Evolutionary conservation across 2,329 filamentous ascomycete species (phyloP), one percentile per base, ranked within the genome.

Genomic region (Penicillium sp.): DNA sequence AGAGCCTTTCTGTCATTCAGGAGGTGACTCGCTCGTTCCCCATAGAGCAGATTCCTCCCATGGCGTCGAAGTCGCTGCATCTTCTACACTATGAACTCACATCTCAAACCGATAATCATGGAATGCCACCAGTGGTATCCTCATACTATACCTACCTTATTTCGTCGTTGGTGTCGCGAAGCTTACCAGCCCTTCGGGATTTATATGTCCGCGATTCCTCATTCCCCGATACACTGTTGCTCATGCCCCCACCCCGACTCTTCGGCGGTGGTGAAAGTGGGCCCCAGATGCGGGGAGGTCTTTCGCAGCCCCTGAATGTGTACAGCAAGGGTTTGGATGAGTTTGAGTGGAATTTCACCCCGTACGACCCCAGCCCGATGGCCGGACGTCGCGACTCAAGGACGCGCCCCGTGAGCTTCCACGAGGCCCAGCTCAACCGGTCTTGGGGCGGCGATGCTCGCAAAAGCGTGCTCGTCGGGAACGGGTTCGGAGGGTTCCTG

Each of bases 71-170:
- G 47, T 83, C 83, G 15, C 77, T 97, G 19, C 73, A 76, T 57
- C 84, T 81, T 3, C 73, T 97, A 13, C 84, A 91, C 59, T 96
- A 84, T 64, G 91, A 96, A 69, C 87, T 97, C 64, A 84, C 81
- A 10, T 69, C 67, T 6, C 51, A 61, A 4, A 72, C 79, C 0
- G 79, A 81, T 21, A 76, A 82, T 10, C 85, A 81, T 53, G 69
- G 72, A 10, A 66, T 78, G 44, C 73, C 76, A 43, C 69, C 74
- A 0, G 74, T 77, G 1, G 71, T 75, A 6, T 70, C 73, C 22
- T 78, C 77, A 17, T 94, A 95, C 72, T 95, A 96, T 69, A 80
- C 81, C 53, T 95, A 95, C 68, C 80, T 97, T 19, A 83, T 88
- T 24, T 80, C 80, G n/a, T 95, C 88, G 0, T 79, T 97, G 29